These are phyloP conservation scores for Colletotrichum sp. DNA, from an alignment of 2,329 filamentous ascomycete species.

Conservation along the genomic window DNA sequence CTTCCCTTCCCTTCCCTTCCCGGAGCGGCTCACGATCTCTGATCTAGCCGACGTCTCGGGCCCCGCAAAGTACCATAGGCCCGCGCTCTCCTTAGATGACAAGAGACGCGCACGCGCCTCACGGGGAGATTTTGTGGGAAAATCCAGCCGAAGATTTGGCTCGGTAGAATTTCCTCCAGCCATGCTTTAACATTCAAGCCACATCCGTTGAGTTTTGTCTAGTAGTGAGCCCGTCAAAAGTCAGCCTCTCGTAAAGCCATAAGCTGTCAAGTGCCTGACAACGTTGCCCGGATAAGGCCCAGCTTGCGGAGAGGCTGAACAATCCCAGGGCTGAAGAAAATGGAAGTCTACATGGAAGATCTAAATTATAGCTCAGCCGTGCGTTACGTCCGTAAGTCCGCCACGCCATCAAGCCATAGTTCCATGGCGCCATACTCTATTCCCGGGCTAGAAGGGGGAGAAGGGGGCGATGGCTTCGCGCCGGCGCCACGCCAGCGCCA, in stretches of 20 bases:
- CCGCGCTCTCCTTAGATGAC: background rate
- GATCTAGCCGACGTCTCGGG: conserved; percentile 17
- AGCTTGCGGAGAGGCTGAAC: background rate
- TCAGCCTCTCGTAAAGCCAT: background rate
- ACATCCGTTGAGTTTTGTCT: background rate
- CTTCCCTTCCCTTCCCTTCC: background rate
- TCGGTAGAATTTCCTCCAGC: background rate
- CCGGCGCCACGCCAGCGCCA: background rate
- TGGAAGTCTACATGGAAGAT: background rate
- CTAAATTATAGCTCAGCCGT: background rate
- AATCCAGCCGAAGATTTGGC: background rate
- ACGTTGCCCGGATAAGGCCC: background rate
- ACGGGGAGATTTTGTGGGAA: background rate
- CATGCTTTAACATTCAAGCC: background rate
- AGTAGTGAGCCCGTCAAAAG: background rate
- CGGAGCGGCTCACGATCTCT: conserved; percentile 20
- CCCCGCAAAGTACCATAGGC: conserved; percentile 9
- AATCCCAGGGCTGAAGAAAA: background rate
- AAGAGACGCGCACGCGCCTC: background rate
- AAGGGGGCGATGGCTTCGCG: background rate
- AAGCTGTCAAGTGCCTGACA: background rate
- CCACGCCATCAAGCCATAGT: background rate
- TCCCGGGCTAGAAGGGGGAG: background rate
- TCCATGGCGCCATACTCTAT: background rate
- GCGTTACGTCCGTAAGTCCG: background rate